Evolutionary conservation across 345 rosid genomes (phyloP).

Genomic region (Draba incana): DNA sequence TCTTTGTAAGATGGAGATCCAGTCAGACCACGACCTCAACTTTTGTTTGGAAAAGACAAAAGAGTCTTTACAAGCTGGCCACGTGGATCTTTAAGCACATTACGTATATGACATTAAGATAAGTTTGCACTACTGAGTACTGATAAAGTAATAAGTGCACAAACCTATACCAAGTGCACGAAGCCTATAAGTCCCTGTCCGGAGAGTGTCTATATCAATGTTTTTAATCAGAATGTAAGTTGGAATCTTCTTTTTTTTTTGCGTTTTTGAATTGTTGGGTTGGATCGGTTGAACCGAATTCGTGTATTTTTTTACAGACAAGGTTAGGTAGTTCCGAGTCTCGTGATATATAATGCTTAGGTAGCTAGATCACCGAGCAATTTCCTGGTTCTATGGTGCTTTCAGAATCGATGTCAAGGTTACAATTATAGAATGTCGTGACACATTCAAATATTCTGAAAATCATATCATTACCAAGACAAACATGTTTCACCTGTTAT

Average conservation of each 20-base stretch:
- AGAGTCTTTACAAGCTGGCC: constrained; percentile 22
- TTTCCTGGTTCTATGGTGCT: not conserved
- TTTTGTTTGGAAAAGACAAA: not conserved
- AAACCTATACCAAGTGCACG: constrained; percentile 1
- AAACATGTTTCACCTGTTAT: not conserved
- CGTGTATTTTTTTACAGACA: too few relatives aligned
- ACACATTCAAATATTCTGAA: constrained; percentile 17
- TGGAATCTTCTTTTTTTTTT: too few relatives aligned
- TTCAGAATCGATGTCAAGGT: not conserved
- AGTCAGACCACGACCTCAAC: constrained; percentile 35
- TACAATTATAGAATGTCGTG: not conserved
- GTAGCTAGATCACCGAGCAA: not conserved
- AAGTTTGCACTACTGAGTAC: not conserved
- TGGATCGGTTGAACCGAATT: too few relatives aligned
- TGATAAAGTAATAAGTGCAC: too few relatives aligned
- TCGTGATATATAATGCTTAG: too few relatives aligned
- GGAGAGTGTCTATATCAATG: not conserved
- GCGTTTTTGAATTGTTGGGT: too few relatives aligned
- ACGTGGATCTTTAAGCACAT: constrained; percentile 20
- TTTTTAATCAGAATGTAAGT: too few relatives aligned
- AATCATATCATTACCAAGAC: not conserved
- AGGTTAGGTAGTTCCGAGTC: too few relatives aligned
- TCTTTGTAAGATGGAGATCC: constrained; percentile 30
- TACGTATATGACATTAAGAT: not conserved
- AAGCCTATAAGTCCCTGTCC: not conserved